Evolutionary conservation across 306 rosid species (phyloP).

Genomic region (Sicyos edulis): DNA sequence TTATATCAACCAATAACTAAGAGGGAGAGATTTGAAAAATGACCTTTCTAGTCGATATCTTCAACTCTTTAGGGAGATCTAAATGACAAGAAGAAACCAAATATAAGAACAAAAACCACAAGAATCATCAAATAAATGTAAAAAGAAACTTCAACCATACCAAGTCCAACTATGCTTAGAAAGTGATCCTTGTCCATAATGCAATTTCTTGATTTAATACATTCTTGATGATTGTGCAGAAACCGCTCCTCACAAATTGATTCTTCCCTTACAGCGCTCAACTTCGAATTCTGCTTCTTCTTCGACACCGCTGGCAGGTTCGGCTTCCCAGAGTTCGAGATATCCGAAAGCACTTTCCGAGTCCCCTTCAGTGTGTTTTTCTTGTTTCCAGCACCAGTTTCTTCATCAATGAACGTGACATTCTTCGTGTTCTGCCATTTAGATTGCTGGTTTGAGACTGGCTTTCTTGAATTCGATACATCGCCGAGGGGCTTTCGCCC

Average conservation of each 20-base stretch:
- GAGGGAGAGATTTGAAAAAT: background rate
- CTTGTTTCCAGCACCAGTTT: conserved; percentile 27
- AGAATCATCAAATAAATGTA: background rate
- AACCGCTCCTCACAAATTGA: conserved; percentile 44
- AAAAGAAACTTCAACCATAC: conserved; percentile 27
- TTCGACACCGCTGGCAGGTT: conserved; percentile 21
- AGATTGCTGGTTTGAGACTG: conserved; percentile 25
- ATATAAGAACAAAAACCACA: background rate
- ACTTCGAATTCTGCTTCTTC: conserved; percentile 34
- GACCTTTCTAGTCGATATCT: conserved; percentile 35
- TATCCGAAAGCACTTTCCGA: conserved; percentile 56
- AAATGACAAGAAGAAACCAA: conserved; percentile 13
- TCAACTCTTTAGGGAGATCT: conserved; percentile 33
- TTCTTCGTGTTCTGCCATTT: conserved; percentile 29
- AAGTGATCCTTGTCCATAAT: conserved; percentile 30
- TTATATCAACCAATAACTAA: background rate
- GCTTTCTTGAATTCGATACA: conserved; percentile 34
- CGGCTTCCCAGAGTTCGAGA: conserved; percentile 47
- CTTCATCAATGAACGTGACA: conserved; percentile 26
- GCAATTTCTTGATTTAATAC: conserved; percentile 40
- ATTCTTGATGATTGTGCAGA: conserved; percentile 43
- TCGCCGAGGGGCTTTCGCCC: conserved; percentile 64
- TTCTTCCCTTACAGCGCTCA: conserved; percentile 26
- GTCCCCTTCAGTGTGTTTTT: conserved; percentile 28
- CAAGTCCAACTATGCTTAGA: conserved; percentile 41